phyloP scores from a whole-genome alignment of 2,329 filamentous ascomycete species.

The Cladosporium sp. region DNA sequence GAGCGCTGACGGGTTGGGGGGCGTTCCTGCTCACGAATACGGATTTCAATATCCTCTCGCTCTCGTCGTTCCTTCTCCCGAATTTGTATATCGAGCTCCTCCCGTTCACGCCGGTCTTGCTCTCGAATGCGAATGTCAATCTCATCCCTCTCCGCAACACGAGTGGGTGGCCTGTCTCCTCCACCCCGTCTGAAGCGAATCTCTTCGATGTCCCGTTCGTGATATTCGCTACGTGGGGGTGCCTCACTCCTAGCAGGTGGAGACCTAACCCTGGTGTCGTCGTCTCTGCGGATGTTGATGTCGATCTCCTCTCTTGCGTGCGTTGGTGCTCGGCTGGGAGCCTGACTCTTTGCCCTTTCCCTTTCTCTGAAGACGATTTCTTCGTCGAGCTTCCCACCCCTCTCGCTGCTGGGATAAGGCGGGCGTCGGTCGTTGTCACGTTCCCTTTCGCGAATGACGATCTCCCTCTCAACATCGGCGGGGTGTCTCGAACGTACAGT shows the following conservation, averaged over 20 bases:
- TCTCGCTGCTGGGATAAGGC: conserved; percentile 25
- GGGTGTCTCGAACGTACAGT: conserved; percentile 10
- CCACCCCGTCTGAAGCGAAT: conserved; percentile 43
- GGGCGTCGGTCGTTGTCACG: conserved; percentile 23
- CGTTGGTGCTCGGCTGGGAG: conserved; percentile 29
- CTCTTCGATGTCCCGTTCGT: conserved; percentile 37
- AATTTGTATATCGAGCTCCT: conserved; percentile 30
- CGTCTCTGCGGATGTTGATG: conserved; percentile 20
- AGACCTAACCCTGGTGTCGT: conserved; percentile 14
- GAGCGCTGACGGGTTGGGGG: conserved; percentile 27
- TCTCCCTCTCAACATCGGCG: conserved; percentile 9
- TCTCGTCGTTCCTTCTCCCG: conserved; percentile 22
- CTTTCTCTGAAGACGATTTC: conserved; percentile 36
- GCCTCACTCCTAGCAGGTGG: conserved; percentile 37
- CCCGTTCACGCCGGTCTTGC: conserved; percentile 20
- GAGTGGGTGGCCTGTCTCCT: conserved; percentile 29
- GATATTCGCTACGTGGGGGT: conserved; percentile 28
- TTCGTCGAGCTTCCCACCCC: conserved; percentile 28
- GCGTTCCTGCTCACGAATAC: conserved; percentile 51
- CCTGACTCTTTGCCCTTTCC: conserved; percentile 25
- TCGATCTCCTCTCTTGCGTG: conserved; percentile 28
- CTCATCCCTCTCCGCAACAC: conserved; percentile 26
- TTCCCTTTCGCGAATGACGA: conserved; percentile 21
- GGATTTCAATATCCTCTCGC: conserved; percentile 73
- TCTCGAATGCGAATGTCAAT: conserved; percentile 27